Evolutionary conservation across 208 protist genomes (phyloP), one percentile per base, ranked within the genome.

Genomic region (Leishmania major): DNA sequence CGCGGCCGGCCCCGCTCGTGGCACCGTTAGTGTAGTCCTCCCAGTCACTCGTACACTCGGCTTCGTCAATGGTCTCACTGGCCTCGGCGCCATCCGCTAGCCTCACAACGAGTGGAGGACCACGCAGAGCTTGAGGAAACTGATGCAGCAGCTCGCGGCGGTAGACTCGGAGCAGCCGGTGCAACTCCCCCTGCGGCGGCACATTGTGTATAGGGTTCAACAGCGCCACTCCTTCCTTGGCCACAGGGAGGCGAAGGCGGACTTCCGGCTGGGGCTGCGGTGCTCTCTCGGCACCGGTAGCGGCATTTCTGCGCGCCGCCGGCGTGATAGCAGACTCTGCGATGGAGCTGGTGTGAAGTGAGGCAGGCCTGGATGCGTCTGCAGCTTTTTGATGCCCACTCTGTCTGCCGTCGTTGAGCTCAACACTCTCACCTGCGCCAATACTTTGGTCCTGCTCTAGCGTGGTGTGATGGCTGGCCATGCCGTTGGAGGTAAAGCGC

Each of bases 181-280:
- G 79, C 51, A 84, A 40, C 51, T 84, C 80, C 13, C 80, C 62
- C n/a, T 78, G 80, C 37, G 80, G 49, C 3, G 66, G 55, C n/a
- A 35, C 75, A 57, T 60, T 55, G 49, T 73, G 75, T 5, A 79
- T 40, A 45, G 79, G 80, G 35, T 79, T 84, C 73, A 84, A 47
- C 66, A 79, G 67, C 40, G 75, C 64, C 19, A 84, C 75, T 4
- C 80, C 75, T 13, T 79, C 64, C 55, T 19, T 75, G 1, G 80
- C 80, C 10, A 47, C 45, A 47, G 45, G 45, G 45, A 47, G 45
- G 45, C 45, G 45, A 47, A 47, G 10, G 45, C 45, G 45, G 45
- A 11, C 45, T 47, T 47, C 45, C 45, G 10, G 45, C 45, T 47
- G 45, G 45, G 45, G 45, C 45, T 47, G 45, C 45, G 45, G 10